phyloP scores from a whole-genome alignment of 176 grass and related monocot genomes.

The Musa schizocarpa region DNA sequence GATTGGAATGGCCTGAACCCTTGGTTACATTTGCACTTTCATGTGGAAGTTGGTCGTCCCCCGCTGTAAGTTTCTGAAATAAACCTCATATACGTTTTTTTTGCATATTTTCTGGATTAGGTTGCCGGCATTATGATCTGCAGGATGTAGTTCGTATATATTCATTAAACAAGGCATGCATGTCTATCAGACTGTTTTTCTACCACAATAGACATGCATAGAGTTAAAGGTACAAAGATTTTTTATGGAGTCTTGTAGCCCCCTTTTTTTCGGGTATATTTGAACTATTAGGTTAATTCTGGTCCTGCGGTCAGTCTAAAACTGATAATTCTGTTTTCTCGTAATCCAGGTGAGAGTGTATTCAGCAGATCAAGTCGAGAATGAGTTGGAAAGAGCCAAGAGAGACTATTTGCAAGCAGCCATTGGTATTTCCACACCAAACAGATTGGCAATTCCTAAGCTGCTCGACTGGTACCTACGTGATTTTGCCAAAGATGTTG shows the following conservation, averaged over 20 bases:
- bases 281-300: no score
- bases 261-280: no score
- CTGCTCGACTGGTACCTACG: conserved; percentile 83
- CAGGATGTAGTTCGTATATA: background rate
- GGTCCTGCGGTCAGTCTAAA: background rate
- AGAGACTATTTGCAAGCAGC: conserved; percentile 77
- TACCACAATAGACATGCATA: background rate
- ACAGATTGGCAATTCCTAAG: conserved; percentile 69
- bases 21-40: conserved; percentile 88
- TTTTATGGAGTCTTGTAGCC: no score
- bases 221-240: background rate
- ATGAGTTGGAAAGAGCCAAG: conserved; percentile 81
- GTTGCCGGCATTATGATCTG: no score
- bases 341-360: conserved; percentile 69
- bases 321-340: background rate
- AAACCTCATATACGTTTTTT: background rate
- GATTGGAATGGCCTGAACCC: conserved; percentile 91
- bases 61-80: conserved; percentile 45
- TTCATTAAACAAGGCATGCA: background rate
- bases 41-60: conserved; percentile 93
- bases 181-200: background rate
- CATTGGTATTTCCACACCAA: conserved; percentile 45
- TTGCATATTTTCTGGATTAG: no score
- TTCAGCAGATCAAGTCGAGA: conserved; percentile 57
- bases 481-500: conserved; percentile 86